These are phyloP conservation scores for Lepiota brunneoincarnata DNA, from an alignment of 768 basidiomycete species.

Conservation along the genomic window DNA sequence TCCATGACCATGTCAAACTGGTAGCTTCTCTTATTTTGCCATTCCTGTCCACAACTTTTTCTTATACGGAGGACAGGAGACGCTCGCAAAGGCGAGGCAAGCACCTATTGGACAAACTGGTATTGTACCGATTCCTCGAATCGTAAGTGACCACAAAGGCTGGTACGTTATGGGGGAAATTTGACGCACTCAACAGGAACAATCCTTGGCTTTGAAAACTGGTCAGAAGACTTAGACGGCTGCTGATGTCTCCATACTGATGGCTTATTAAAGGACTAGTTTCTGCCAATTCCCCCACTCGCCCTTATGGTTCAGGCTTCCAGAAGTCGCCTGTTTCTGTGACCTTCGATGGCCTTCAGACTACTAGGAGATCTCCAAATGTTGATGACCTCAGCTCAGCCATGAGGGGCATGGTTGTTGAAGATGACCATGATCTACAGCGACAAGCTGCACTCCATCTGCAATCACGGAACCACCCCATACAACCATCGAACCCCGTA, in stretches of 20 bases:
- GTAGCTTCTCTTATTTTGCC: background rate
- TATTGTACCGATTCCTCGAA: constrained; percentile 6
- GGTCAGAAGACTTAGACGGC: background rate
- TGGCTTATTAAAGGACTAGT: background rate
- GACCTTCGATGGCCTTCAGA: constrained; percentile 16
- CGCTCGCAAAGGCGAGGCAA: constrained; percentile 3
- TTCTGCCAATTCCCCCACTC: constrained; percentile 40
- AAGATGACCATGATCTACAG: constrained; percentile 26
- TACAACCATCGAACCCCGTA: constrained; percentile 17
- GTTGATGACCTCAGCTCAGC: constrained; percentile 56
- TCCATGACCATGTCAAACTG: constrained; percentile 5
- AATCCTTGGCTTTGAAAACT: constrained; percentile 8
- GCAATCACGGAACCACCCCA: constrained; percentile 11
- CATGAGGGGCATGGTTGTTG: constrained; percentile 47
- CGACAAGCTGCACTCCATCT: constrained; percentile 11
- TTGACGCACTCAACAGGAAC: background rate
- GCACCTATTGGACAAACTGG: constrained; percentile 6
- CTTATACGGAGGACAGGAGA: background rate
- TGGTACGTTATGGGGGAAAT: background rate
- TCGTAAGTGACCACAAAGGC: background rate
- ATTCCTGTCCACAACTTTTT: background rate
- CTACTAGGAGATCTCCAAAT: constrained; percentile 19
- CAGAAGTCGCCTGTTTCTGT: constrained; percentile 8
- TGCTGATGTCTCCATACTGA: background rate
- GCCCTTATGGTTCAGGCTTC: constrained; percentile 9